Conservation (phyloP, 2,329 filamentous ascomycete genomes). For the Colletotrichum limetticola region DNA sequence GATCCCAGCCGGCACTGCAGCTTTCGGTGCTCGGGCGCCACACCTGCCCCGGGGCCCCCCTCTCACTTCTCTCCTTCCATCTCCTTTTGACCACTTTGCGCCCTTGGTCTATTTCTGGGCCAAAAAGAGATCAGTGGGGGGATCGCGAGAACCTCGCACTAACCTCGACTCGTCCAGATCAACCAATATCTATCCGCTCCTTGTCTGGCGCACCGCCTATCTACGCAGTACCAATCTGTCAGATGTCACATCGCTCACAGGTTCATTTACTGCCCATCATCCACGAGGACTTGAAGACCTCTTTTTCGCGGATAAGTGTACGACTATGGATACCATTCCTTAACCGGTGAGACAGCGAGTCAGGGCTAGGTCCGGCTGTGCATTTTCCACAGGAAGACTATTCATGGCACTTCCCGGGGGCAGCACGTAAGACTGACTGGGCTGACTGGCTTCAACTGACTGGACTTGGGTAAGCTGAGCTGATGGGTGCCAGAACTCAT, state of each 20-base stretch:
- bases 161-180: neutral
- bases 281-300: neutral
- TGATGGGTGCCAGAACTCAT: neutral
- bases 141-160: neutral
- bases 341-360: neutral
- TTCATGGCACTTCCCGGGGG: neutral
- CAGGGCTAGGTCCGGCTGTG: slow-evolving; percentile 7
- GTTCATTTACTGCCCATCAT: neutral
- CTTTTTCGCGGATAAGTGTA: neutral
- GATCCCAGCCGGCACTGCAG: slow-evolving; percentile 21
- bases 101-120: slow-evolving; percentile 1
- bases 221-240: neutral
- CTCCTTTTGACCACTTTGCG: slow-evolving; percentile 2
- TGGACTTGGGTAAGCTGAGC: neutral
- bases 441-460: neutral
- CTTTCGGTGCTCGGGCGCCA: slow-evolving; percentile 25
- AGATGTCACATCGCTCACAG: neutral
- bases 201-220: neutral
- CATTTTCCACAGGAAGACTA: neutral
- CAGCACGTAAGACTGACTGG: neutral
- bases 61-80: slow-evolving; percentile 21
- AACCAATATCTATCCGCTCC: neutral
- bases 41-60: slow-evolving; percentile 6
- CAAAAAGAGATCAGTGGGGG: neutral
- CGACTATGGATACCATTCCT: neutral